phyloP scores from a whole-genome alignment of 2,329 filamentous ascomycete genomes.

The Calonectria leucothoes region DNA sequence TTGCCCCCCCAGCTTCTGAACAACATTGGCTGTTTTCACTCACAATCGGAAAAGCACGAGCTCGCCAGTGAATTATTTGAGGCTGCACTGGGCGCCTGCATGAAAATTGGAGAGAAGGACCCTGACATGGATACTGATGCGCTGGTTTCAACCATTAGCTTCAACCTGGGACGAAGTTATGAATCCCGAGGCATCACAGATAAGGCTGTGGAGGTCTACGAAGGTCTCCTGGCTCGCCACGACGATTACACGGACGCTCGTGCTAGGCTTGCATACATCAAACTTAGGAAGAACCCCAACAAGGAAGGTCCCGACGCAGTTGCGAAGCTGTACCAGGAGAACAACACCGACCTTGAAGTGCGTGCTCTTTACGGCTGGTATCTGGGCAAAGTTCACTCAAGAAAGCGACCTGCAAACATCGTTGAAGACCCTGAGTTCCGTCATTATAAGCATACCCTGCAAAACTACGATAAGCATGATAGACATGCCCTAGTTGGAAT shows the following conservation, averaged over 20 bases:
- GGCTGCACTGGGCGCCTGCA: constrained; percentile 87
- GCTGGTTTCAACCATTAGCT: constrained; percentile 94
- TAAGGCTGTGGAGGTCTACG: constrained; percentile 89
- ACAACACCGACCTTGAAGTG: constrained; percentile 89
- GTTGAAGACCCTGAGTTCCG: constrained; percentile 91
- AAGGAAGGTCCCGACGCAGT: constrained; percentile 90
- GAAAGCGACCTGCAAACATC: constrained; percentile 84
- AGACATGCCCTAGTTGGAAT: constrained; percentile 96
- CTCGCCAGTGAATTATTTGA: constrained; percentile 90
- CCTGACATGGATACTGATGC: constrained; percentile 87
- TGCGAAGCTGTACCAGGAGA: constrained; percentile 85
- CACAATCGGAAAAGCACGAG: constrained; percentile 84
- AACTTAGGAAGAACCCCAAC: constrained; percentile 81
- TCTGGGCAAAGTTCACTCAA: constrained; percentile 81
- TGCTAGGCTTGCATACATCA: constrained; percentile 90
- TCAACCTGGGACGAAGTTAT: constrained; percentile 94
- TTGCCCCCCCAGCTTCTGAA: constrained; percentile 93
- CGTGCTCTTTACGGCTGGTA: constrained; percentile 97
- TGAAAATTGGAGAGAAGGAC: constrained; percentile 82
- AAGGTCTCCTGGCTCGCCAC: constrained; percentile 86
- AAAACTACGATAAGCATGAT: constrained; percentile 96
- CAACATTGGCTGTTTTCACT: constrained; percentile 97
- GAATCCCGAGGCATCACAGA: constrained; percentile 85
- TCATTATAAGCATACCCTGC: constrained; percentile 95
- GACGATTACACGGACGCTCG: constrained; percentile 92